Conservation (phyloP, 2,329 filamentous ascomycete species). For the Sarocladium strictum region DNA sequence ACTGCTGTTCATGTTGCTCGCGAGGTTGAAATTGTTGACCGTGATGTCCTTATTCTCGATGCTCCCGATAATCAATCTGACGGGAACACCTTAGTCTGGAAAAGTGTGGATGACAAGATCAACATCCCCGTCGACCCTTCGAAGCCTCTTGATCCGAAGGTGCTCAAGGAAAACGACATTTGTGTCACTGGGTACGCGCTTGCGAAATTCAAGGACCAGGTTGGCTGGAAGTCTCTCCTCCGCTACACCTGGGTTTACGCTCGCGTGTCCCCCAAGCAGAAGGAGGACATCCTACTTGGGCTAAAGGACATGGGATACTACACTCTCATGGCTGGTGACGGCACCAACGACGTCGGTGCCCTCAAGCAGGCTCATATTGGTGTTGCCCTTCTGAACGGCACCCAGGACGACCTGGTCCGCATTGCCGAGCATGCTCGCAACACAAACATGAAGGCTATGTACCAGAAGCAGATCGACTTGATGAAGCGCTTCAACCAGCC, state of each 20-base stretch:
- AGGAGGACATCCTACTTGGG: constrained; percentile 95
- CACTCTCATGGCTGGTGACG: constrained; percentile 97
- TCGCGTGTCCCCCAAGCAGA: constrained; percentile 96
- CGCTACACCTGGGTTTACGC: constrained; percentile 96
- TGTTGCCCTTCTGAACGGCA: constrained; percentile 92
- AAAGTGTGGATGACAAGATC: constrained; percentile 85
- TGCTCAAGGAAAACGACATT: constrained; percentile 80
- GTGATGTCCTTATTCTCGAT: constrained; percentile 90
- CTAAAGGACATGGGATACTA: constrained; percentile 97
- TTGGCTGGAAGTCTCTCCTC: constrained; percentile 69
- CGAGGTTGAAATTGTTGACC: constrained; percentile 95
- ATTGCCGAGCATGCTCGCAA: constrained; percentile 92
- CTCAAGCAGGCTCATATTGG: constrained; percentile 97
- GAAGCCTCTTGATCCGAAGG: constrained; percentile 72
- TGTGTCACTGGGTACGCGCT: constrained; percentile 95
- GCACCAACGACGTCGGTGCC: constrained; percentile 95
- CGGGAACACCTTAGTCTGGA: constrained; percentile 82
- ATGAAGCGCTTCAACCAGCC: constrained; percentile 97
- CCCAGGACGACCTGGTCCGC: constrained; percentile 80
- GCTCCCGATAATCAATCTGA: constrained; percentile 84
- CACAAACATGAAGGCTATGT: constrained; percentile 97
- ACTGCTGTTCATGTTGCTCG: constrained; percentile 93
- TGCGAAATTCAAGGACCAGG: constrained; percentile 77
- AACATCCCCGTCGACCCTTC: constrained; percentile 81
- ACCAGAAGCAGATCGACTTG: constrained; percentile 88